Conservation (phyloP, 1,284 basidiomycete genomes). For the Volvariella volvacea region DNA sequence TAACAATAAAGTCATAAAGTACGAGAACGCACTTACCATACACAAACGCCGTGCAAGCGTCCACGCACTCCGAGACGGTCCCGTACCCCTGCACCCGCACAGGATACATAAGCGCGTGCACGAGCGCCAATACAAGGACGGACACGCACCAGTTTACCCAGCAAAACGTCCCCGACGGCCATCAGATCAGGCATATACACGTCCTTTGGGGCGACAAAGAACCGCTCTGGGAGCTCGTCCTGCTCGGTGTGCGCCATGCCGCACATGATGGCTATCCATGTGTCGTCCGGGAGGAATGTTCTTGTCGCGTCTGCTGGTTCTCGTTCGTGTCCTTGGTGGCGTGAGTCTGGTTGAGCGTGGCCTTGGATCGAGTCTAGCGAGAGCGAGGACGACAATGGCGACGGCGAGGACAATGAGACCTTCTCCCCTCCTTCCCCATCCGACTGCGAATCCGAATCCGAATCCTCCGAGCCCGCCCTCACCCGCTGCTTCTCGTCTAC, state of each 20-base stretch:
- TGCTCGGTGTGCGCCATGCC: slow-evolving; percentile 46
- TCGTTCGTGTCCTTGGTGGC: slow-evolving; percentile 8
- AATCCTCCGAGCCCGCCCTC: too few species aligned
- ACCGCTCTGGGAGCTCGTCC: slow-evolving; percentile 52
- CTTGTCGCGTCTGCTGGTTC: slow-evolving; percentile 19
- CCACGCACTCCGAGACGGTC: slow-evolving; percentile 66
- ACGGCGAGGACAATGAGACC: too few species aligned
- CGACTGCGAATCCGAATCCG: too few species aligned
- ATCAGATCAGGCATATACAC: slow-evolving; percentile 79
- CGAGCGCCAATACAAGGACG: not conserved
- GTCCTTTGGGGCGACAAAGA: slow-evolving; percentile 67
- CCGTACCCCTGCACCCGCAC: slow-evolving; percentile 60
- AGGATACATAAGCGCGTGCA: slow-evolving; percentile 2
- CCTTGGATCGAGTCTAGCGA: slow-evolving; percentile 12
- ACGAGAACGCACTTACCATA: slow-evolving; percentile 42
- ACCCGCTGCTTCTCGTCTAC: too few species aligned
- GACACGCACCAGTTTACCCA: slow-evolving; percentile 62
- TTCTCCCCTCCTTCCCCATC: too few species aligned
- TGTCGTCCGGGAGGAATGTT: slow-evolving; percentile 49
- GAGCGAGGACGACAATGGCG: too few species aligned
- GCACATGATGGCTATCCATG: slow-evolving; percentile 76
- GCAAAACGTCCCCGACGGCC: slow-evolving; percentile 64
- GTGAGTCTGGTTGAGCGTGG: slow-evolving; percentile 8
- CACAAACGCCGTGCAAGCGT: slow-evolving; percentile 66
- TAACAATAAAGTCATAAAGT: slow-evolving; percentile 1